Base-by-base conservation (phyloP, 2,329 filamentous ascomycete species). In the Ploettnerulaceae sp. region DNA sequence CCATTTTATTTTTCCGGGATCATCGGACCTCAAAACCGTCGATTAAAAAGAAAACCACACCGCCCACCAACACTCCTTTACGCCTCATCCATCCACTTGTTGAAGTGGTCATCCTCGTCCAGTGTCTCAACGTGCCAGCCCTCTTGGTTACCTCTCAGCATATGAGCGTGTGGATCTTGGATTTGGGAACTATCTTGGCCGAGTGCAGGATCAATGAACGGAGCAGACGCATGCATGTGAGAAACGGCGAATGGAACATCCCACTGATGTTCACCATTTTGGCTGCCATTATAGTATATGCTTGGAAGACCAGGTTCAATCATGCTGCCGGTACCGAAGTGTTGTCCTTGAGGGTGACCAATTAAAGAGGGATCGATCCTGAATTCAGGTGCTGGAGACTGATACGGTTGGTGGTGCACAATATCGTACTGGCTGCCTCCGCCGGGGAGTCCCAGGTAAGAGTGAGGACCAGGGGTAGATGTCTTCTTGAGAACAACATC, bases 401-500 rank as follows among this genome's bases (percentile, higher is more conserved):
- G 56, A 24, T 47, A 53, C n/a, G 37, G 41, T 33, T 56, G 56
- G 21, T 47, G 36, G 31, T 42, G 35, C 53, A 62, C 57, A 45
- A 62, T 48, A 47, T 62, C 57, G 38, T 52, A 60, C 24, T 39
- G 29, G 2, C 61, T 55, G 14, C 69, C n/a, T n/a, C n/a, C 67
- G 22, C 66, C 60, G 6, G 61, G 62, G 44, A 71, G 67, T 31
- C 63, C 62, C 12, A 69, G 64, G 25, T 67, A 67, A 34, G 49
- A 52, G 22, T 61, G 58, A 35, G 59, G 56, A 12, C 57, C 55
- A n/a, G 62, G 61, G 12, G 56, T 56, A 9, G 57, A 64, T 20
- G 66, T 64, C 44, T 64, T 70, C 47, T 64, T 69, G 59, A 74
- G 67, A 22, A 67, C 64, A 34, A 74, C 58, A 43, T 73, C 70